Evolutionary conservation across 129 eudicot genomes (phyloP).

Genomic region (Mikania micrantha): DNA sequence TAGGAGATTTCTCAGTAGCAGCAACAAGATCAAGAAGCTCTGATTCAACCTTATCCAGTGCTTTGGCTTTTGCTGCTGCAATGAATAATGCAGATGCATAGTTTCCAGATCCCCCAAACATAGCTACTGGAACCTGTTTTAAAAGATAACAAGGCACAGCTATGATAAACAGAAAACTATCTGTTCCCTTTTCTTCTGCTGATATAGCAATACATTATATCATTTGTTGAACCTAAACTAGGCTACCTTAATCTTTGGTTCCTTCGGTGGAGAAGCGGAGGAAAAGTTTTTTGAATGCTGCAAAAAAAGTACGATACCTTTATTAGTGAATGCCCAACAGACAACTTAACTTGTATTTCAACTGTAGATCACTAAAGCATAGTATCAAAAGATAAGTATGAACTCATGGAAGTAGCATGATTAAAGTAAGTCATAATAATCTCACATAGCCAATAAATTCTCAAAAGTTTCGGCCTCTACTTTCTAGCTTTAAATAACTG

Average conservation of each 20-base stretch:
- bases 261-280: constrained; percentile 48
- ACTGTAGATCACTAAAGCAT: not conserved
- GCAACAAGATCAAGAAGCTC: constrained; percentile 60
- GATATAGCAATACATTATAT: constrained; percentile 1
- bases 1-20: constrained; percentile 54
- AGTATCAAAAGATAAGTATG: not conserved
- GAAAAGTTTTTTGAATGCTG: constrained; percentile 64
- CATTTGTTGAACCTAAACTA: not conserved
- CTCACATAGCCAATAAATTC: not conserved
- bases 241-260: constrained; percentile 61
- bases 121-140: constrained; percentile 62
- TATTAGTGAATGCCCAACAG: not conserved
- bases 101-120: constrained; percentile 81
- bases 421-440: not conserved
- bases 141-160: not conserved
- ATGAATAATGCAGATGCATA: constrained; percentile 79
- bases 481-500: not conserved
- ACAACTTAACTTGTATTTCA: not conserved
- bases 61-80: constrained; percentile 65
- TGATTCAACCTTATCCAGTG: constrained; percentile 71
- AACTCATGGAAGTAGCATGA: not conserved
- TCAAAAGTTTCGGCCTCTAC: not conserved
- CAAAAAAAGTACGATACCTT: constrained; percentile 4
- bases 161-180: not conserved
- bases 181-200: not conserved